Percentiles rank a stretch among this genome's conserved stretches.
These are phyloP conservation scores for Neoarthrinium moseri DNA, from an alignment of 2,329 filamentous ascomycete species.

Conservation along the genomic window DNA sequence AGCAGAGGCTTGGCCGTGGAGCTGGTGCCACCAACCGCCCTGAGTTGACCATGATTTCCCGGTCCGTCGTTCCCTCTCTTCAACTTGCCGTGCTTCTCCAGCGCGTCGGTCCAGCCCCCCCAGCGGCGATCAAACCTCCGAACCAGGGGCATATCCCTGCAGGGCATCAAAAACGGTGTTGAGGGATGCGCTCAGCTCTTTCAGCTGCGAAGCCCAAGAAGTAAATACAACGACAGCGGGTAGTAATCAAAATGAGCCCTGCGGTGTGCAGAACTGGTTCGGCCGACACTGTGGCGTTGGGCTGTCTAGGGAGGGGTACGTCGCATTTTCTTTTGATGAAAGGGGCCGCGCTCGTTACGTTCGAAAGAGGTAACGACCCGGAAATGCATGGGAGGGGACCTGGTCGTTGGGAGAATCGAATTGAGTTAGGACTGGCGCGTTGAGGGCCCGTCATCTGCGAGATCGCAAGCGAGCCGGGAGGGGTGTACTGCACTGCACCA, in stretches of 20 bases:
- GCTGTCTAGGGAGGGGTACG: background rate
- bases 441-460: slow-evolving; percentile 1
- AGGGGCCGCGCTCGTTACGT: slow-evolving; percentile 3
- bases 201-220: background rate
- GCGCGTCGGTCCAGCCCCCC: slow-evolving; percentile 1
- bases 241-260: background rate
- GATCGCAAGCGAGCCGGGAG: slow-evolving; percentile 3
- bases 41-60: too few species aligned
- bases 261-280: background rate
- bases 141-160: slow-evolving; percentile 1
- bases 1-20: too few species aligned
- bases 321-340: slow-evolving; percentile 7
- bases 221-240: background rate
- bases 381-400: background rate
- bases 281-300: slow-evolving; percentile 5
- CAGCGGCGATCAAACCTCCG: slow-evolving; percentile 4
- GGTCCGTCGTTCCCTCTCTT: slow-evolving; percentile 7
- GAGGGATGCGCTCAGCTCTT: background rate
- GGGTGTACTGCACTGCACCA: background rate
- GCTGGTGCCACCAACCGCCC: too few species aligned
- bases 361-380: slow-evolving; percentile 5
- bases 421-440: slow-evolving; percentile 3
- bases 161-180: slow-evolving; percentile 4
- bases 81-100: slow-evolving; percentile 5
- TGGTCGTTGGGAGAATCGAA: background rate